Conservation (phyloP, 345 rosid genomes). For the Rhodamnia argentea region DNA sequence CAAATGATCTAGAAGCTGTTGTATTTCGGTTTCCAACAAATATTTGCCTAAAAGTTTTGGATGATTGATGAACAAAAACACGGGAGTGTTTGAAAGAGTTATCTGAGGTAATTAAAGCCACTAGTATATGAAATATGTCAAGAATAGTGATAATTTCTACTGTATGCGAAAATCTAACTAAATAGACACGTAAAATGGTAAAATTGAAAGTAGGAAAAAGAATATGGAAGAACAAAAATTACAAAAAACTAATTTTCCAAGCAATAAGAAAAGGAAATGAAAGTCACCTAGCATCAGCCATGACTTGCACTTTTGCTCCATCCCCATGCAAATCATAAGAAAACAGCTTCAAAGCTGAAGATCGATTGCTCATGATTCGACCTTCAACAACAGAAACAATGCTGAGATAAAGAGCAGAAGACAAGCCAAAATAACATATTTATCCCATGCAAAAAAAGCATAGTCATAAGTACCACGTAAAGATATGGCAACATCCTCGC, state of each 20-base stretch:
- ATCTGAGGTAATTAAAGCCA: not conserved
- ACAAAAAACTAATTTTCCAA: not conserved
- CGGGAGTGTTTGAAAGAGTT: not conserved
- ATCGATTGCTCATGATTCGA: conserved; percentile 77
- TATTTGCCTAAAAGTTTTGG: not conserved
- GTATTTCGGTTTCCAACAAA: not conserved
- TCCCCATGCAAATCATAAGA: conserved; percentile 76
- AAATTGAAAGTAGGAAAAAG: not conserved
- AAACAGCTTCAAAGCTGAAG: conserved; percentile 80
- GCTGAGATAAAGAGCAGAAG: not conserved
- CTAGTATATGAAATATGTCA: not conserved
- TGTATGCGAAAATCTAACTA: not conserved
- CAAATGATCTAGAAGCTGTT: not conserved
- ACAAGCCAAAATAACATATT: not conserved
- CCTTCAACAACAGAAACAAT: conserved; percentile 30
- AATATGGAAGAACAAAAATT: not conserved
- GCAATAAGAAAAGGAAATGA: not conserved
- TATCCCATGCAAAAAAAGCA: not conserved
- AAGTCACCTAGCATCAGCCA: conserved; percentile 83
- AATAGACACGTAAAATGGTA: not conserved
- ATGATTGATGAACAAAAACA: not conserved
- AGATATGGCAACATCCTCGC: conserved; percentile 45
- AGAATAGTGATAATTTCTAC: not conserved
- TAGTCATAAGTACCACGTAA: conserved; percentile 41
- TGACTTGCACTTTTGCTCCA: conserved; percentile 84